Evolutionary conservation across 1,284 basidiomycete genomes (phyloP).

Genomic region (Ceratobasidium sp.): DNA sequence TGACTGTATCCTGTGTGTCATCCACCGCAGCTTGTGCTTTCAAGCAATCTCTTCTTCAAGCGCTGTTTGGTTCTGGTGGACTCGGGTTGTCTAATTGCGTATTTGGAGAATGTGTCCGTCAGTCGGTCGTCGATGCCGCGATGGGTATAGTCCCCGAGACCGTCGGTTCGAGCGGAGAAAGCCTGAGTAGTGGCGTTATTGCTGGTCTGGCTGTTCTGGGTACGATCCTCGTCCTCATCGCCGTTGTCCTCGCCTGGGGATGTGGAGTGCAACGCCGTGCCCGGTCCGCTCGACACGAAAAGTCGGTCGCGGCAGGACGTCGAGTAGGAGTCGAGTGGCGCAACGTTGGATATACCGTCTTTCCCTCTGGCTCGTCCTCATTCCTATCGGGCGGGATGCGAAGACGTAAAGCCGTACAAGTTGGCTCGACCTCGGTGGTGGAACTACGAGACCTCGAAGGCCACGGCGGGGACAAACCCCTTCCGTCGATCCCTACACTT

Average conservation of each 20-base stretch:
- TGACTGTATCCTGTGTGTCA: constrained; percentile 71
- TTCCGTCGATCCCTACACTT: background rate
- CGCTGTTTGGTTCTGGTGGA: constrained; percentile 74
- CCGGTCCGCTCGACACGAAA: constrained; percentile 49
- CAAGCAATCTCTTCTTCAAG: constrained; percentile 69
- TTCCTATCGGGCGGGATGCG: background rate
- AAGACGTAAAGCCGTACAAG: background rate
- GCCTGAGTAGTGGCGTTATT: constrained; percentile 79
- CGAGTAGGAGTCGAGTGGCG: constrained; percentile 74
- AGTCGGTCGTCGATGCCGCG: constrained; percentile 70
- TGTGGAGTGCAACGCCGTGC: constrained; percentile 67
- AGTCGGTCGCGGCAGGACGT: constrained; percentile 44
- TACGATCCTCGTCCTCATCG: constrained; percentile 62
- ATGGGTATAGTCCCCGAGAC: constrained; percentile 48
- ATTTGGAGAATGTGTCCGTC: constrained; percentile 86
- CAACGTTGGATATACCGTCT: constrained; percentile 70
- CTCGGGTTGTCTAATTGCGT: constrained; percentile 72
- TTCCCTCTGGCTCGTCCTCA: constrained; percentile 6
- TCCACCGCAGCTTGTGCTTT: constrained; percentile 70
- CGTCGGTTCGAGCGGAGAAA: constrained; percentile 47
- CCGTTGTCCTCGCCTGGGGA: constrained; percentile 67
- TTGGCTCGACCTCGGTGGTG: constrained; percentile 16
- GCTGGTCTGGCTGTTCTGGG: constrained; percentile 86
- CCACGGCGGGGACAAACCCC: constrained; percentile 44
- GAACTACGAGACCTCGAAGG: constrained; percentile 41